Evolutionary conservation across 306 rosid genomes (phyloP).

Genomic region (Castanopsis chinensis): DNA sequence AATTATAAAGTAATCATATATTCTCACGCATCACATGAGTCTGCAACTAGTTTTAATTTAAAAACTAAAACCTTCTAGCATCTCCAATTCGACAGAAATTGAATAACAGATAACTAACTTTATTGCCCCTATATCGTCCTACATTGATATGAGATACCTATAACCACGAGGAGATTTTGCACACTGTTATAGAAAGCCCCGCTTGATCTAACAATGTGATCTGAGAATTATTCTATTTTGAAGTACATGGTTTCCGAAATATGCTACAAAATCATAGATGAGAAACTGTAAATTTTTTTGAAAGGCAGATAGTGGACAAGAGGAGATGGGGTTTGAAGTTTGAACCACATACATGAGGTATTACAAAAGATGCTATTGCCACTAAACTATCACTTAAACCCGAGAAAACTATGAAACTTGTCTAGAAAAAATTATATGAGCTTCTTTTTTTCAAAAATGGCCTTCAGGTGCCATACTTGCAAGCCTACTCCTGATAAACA

Average conservation of each 20-base stretch:
- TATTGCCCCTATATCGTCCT: background rate
- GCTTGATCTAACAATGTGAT: conserved; percentile 4
- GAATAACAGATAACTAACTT: background rate
- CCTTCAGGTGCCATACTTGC: conserved; percentile 90
- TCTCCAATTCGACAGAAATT: no score
- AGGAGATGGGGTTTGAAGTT: no score
- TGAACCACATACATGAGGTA: no score
- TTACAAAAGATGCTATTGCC: no score
- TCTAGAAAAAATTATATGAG: conserved; percentile 49
- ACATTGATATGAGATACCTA: background rate
- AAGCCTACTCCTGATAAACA: conserved; percentile 77
- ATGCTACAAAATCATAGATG: conserved; percentile 35
- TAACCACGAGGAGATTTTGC: background rate
- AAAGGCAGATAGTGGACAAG: no score
- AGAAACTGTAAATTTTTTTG: no score
- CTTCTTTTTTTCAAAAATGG: conserved; percentile 94
- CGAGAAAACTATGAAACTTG: background rate
- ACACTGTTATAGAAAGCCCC: background rate
- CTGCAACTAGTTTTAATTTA: no score
- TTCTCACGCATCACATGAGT: fast-evolving
- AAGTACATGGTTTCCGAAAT: conserved; percentile 31
- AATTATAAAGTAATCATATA: no score
- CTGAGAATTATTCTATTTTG: conserved; percentile 18
- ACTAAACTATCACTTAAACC: no score
- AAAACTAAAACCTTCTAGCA: no score